Base-by-base conservation (phyloP, 371 early-diverging fungal species). In the Umbelopsis sp. region DNA sequence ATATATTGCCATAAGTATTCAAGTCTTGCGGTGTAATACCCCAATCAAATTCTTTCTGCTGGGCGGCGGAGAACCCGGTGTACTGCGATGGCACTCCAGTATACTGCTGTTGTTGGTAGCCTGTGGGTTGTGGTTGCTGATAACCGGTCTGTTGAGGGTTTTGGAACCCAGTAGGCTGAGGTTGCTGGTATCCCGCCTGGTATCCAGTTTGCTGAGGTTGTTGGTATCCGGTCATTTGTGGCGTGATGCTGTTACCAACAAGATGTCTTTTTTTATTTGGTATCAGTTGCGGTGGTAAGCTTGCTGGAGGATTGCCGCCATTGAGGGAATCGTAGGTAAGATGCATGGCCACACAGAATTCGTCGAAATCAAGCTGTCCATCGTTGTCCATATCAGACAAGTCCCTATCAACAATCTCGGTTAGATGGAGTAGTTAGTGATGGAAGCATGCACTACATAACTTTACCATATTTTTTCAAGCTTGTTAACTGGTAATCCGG, bases 351-450 rank as follows among this genome's bases (percentile, higher is more conserved):
- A 96, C 81, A 71, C 92, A 89, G 76, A 95, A 96, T 78, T 96
- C 96, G 77, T 94, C 94, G 71, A 91, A 86, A 71, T 94, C 95
- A 69, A 96, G 87, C 62, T 84, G 87, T 14, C 96, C 96, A 76
- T 96, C 96, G 75, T 91, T 89, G 75, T 93, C 94, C 69, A 93
- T 94, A 70, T 96, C 96, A 24, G 95, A 89, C 45, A 96, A 86
- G 72, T 90, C 91, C 94, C 93, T 89, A 50, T 11, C 25, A 44
- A 14, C 20, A 44, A 16, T 63, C 11, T n/a, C 29, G 53, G 70
- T 65, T 50, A 50, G 44, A 20, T 38, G 57, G 50, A 52, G 48
- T 10, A 32, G 64, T 41, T 45, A 51, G 12, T 44, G 44, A 4
- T 11, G 44, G 24, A 35, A 10, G 44, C 12, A 37, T 20, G 44